Conservation (phyloP, 2,329 filamentous ascomycete genomes). For the Pseudonectria buxi region DNA sequence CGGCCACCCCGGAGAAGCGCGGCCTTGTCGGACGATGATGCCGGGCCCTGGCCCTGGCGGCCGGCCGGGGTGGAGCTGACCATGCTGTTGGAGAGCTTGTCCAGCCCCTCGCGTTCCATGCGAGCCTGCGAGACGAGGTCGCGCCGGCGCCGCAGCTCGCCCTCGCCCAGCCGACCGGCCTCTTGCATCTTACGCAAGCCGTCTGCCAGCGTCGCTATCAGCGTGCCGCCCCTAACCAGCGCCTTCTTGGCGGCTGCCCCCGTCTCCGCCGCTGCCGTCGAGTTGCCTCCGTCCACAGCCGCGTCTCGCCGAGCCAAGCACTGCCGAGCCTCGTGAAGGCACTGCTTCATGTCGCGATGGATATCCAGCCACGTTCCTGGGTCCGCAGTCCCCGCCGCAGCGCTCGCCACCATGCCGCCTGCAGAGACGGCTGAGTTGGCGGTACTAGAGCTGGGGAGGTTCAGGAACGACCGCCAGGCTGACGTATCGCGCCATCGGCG, state of each 20-base stretch:
- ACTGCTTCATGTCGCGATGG: constrained; percentile 64
- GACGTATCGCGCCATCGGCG: constrained; percentile 67
- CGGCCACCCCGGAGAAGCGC: constrained; percentile 36
- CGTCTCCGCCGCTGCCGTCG: constrained; percentile 48
- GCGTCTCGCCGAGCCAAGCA: constrained; percentile 61
- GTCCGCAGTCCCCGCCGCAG: constrained; percentile 41
- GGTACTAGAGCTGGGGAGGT: constrained; percentile 52
- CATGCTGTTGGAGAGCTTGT: constrained; percentile 60
- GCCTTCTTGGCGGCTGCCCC: constrained; percentile 68
- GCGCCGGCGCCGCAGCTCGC: constrained; percentile 63
- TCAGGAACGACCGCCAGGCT: constrained; percentile 67
- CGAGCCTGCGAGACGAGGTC: constrained; percentile 64
- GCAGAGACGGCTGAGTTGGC: constrained; percentile 43
- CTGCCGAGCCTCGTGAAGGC: constrained; percentile 57
- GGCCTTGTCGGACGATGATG: constrained; percentile 42
- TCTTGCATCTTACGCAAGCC: constrained; percentile 55
- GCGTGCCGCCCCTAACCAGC: constrained; percentile 59
- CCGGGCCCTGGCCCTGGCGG: constrained; percentile 37
- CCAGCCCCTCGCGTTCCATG: constrained; percentile 69
- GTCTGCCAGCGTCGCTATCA: constrained; percentile 58
- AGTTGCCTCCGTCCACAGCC: constrained; percentile 33
- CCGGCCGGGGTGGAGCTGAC: constrained; percentile 23
- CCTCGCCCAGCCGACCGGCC: constrained; percentile 55
- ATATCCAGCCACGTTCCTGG: constrained; percentile 71
- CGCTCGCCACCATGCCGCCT: constrained; percentile 35